Evolutionary conservation across 306 rosid genomes (phyloP).

Genomic region (Leucaena leucocephala): DNA sequence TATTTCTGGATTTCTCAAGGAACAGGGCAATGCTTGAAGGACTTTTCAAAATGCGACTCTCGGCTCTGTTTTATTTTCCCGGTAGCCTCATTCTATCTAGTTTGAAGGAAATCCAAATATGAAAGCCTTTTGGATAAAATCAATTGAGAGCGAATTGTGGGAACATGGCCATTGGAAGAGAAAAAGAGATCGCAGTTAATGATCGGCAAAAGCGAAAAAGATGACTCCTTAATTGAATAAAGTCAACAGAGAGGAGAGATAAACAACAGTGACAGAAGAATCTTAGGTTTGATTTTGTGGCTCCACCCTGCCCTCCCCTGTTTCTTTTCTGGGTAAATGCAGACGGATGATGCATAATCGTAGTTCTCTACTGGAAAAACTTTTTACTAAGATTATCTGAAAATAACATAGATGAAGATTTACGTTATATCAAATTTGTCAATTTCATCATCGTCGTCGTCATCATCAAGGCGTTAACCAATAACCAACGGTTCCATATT

Average conservation of each 20-base stretch:
- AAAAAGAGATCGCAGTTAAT: slow-evolving; percentile 5
- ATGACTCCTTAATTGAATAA: slow-evolving; percentile 13
- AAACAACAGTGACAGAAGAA: background rate
- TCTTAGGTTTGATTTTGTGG: slow-evolving; percentile 17
- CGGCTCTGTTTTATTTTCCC: background rate
- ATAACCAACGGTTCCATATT: too few species aligned
- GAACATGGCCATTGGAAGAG: slow-evolving; percentile 14
- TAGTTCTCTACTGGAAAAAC: background rate
- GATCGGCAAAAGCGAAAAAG: background rate
- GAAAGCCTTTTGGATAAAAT: background rate
- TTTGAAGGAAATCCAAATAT: background rate
- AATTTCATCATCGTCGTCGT: too few species aligned
- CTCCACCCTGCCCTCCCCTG: background rate
- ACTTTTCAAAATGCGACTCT: background rate
- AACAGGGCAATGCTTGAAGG: background rate
- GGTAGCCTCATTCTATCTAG: background rate
- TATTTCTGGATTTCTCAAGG: slow-evolving; percentile 18
- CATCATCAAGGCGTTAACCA: too few species aligned
- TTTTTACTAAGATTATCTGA: background rate
- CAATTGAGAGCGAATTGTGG: background rate
- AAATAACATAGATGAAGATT: background rate
- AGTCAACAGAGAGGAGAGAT: background rate
- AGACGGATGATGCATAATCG: background rate
- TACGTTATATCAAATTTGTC: too few species aligned
- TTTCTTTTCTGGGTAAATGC: background rate